Percentiles rank a stretch among this genome's conserved stretches.
phyloP scores from a whole-genome alignment of 805 yeast genomes.

The Peterozyma toletana region DNA sequence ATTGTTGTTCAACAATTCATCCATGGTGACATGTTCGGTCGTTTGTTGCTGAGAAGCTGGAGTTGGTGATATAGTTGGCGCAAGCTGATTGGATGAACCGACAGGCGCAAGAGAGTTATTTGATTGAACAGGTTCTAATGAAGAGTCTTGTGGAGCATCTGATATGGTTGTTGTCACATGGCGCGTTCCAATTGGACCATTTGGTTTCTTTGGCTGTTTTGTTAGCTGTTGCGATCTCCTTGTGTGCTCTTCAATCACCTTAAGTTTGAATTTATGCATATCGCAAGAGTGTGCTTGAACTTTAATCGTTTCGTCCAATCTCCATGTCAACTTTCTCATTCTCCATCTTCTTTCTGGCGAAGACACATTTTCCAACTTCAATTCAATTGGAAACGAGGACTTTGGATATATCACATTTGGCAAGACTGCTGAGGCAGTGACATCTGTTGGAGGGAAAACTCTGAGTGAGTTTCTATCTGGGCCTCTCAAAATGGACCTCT shows the following conservation, averaged over 20 bases:
- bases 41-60: conserved; percentile 1
- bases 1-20: conserved; percentile 7
- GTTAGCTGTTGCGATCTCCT: conserved; percentile 18
- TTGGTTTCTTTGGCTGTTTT: neutral
- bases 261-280: conserved; percentile 45
- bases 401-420: conserved; percentile 90
- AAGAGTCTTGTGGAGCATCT: neutral
- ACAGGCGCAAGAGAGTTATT: neutral
- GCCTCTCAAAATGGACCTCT: conserved; percentile 73
- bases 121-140: neutral
- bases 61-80: neutral
- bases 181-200: neutral
- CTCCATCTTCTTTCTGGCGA: conserved; percentile 72
- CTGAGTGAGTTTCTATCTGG: conserved; percentile 83
- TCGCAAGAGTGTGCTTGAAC: conserved; percentile 53
- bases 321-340: conserved; percentile 85
- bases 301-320: conserved; percentile 76
- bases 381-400: conserved; percentile 76
- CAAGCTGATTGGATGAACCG: neutral
- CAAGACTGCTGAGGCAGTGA: conserved; percentile 77
- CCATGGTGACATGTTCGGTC: conserved; percentile 1
- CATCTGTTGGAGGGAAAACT: conserved; percentile 92
- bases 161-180: neutral
- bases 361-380: conserved; percentile 68
- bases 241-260: conserved; percentile 32